These are phyloP conservation scores for Cryoendolithus antarcticus DNA, from an alignment of 2,329 filamentous ascomycete species.

Conservation along the genomic window DNA sequence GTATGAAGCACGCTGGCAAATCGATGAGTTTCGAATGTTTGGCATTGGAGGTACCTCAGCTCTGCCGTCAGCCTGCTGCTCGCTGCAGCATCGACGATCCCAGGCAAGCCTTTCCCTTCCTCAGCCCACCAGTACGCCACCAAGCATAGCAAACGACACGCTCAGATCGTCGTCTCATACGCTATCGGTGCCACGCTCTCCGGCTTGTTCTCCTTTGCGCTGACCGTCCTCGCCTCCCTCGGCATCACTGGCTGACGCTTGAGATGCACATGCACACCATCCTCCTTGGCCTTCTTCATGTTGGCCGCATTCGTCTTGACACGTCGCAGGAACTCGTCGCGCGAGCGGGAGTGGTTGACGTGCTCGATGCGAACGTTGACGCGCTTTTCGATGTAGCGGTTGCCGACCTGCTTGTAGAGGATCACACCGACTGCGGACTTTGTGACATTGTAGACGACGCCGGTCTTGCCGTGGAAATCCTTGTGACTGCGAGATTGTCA, in stretches of 20 bases:
- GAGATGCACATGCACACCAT: conserved; percentile 76
- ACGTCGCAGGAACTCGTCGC: conserved; percentile 90
- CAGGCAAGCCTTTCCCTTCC: too few species aligned
- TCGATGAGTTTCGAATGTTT: too few species aligned
- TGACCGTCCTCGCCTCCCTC: conserved; percentile 68
- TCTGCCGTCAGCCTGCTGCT: too few species aligned
- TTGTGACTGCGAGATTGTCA: conserved; percentile 57
- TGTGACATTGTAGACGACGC: conserved; percentile 68
- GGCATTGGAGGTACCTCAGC: too few species aligned
- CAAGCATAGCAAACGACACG: conserved; percentile 5
- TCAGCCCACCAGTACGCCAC: not conserved
- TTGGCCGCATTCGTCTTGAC: conserved; percentile 93
- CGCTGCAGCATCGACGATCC: too few species aligned
- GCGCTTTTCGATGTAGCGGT: conserved; percentile 99
- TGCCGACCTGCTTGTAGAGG: conserved; percentile 98
- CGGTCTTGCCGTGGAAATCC: conserved; percentile 98
- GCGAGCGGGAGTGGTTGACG: conserved; percentile 83
- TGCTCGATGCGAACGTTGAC: conserved; percentile 99
- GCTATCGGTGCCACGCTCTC: conserved; percentile 85
- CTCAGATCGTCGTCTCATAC: conserved; percentile 98
- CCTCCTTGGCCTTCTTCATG: conserved; percentile 84
- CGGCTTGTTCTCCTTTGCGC: conserved; percentile 67
- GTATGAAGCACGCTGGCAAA: too few species aligned
- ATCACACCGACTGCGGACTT: conserved; percentile 97
- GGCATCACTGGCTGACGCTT: conserved; percentile 81